A percentile compares a stretch with the other conserved stretches of the same genome.
Conservation (phyloP, 2,329 filamentous ascomycete species). For the Phoma herbarum region DNA sequence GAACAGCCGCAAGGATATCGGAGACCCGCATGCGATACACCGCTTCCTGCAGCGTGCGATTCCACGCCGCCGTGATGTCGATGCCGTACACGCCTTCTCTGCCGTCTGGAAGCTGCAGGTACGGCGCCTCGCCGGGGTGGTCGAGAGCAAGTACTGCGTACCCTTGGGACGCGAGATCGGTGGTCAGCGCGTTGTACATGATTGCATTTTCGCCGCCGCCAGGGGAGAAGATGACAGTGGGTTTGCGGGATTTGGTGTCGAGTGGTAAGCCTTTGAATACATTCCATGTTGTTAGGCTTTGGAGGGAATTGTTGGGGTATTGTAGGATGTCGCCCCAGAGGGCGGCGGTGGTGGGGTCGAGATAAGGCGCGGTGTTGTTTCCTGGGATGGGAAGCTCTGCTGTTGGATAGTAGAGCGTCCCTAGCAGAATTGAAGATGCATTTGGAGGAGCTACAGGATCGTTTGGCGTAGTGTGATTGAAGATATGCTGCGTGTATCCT, state of each 20-base stretch:
- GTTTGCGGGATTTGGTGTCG: constrained; percentile 4
- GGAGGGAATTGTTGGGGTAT: constrained; percentile 11
- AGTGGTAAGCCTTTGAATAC: constrained; percentile 26
- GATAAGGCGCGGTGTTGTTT: constrained; percentile 30
- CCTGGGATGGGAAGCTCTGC: constrained; percentile 18
- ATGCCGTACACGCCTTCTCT: background rate
- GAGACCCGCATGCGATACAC: background rate
- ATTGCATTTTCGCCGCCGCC: constrained; percentile 21
- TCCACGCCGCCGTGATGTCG: background rate
- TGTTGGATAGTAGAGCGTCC: constrained; percentile 39
- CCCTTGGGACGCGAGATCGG: background rate
- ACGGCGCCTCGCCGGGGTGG: background rate
- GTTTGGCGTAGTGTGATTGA: constrained; percentile 37
- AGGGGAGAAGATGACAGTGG: constrained; percentile 33
- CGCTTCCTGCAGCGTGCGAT: background rate
- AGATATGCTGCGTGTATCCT: constrained; percentile 35
- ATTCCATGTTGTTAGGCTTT: constrained; percentile 23
- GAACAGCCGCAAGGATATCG: background rate
- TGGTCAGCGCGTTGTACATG: constrained; percentile 18
- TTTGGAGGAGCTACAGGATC: constrained; percentile 32
- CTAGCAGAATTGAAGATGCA: constrained; percentile 26
- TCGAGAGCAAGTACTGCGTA: background rate
- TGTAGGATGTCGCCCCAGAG: constrained; percentile 28
- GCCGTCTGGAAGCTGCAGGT: background rate
- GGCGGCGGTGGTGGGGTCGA: constrained; percentile 30